Conservation (phyloP, 1,139 yeast genomes). For the Hemisphaericaspora xylanilytica region DNA sequence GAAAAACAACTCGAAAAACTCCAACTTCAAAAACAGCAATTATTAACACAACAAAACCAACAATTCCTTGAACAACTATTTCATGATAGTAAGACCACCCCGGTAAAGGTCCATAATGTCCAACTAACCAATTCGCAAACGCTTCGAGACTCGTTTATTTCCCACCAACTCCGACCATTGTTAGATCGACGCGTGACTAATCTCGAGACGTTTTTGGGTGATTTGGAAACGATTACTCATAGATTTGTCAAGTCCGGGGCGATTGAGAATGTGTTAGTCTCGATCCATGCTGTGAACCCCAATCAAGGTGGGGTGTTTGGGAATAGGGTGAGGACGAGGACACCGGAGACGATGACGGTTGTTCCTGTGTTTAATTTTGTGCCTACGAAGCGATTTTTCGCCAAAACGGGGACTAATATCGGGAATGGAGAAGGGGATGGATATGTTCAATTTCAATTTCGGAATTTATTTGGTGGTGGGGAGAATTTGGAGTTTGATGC, state of each 20-base stretch:
- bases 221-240: constrained; percentile 42
- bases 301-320: constrained; percentile 17
- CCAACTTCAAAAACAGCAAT: constrained; percentile 29
- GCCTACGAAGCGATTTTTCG: constrained; percentile 66
- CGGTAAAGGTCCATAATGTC: constrained; percentile 46
- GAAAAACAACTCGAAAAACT: constrained; percentile 34
- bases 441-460: constrained; percentile 70
- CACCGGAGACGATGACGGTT: constrained; percentile 34
- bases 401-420: constrained; percentile 89
- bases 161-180: constrained; percentile 55
- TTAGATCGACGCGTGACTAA: constrained; percentile 31
- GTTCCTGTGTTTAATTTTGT: constrained; percentile 55
- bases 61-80: constrained; percentile 42
- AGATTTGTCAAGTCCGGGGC: constrained; percentile 44
- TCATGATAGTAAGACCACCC: constrained; percentile 39
- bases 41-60: constrained; percentile 39
- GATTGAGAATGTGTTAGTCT: constrained; percentile 44
- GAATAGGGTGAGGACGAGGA: not conserved
- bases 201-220: constrained; percentile 33
- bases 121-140: constrained; percentile 54
- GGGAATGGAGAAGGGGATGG: constrained; percentile 98
- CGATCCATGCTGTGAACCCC: constrained; percentile 35
- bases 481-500: constrained; percentile 78
- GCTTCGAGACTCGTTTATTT: constrained; percentile 52
- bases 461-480: constrained; percentile 86